Evolutionary conservation across 352 stramenopile genomes (phyloP), one percentile per base, ranked within the genome.

Genomic region (Pythium sp.): DNA sequence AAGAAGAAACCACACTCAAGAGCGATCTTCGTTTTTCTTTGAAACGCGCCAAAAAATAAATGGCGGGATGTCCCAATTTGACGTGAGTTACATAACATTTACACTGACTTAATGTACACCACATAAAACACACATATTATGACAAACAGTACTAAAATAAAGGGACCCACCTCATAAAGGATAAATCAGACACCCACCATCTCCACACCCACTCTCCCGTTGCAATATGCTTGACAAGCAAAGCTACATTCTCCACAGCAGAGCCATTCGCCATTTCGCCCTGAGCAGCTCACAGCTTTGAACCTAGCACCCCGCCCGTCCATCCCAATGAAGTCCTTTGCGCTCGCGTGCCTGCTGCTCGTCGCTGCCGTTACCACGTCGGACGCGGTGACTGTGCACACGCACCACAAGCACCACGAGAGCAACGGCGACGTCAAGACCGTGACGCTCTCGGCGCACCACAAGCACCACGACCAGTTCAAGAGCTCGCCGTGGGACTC

Each of bases 401-500:
- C 28, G 55, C 55, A 60, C 55, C 55, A 43, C 55, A 43, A 60
- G 55, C 55, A 61, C 30, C 20, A 22, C 41, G 41, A 49, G 15
- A 49, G 41, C 15, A 22, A 49, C 15, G 15, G 15, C 41, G 38
- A 18, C 14, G 15, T 49, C 41, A 61, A 61, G 32, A 49, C 20
- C 18, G 56, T 61, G 20, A 46, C 56, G 8, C 30, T 61, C 3
- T 24, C 36, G 9, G 56, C 56, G 56, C 56, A 47, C 20, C 56
- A 47, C 43, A 36, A 32, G 5, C 32, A 46, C 32, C 64, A 67
- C n/a, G 28, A 46, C 2, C 68, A 68, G 24, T 68, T 89, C 75
- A 92, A 90, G 70, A 81, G 76, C 46, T 90, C 84, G 62, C 84
- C 82, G 34, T 92, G 82, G 82, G 84, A 92, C 58, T n/a, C 68